Evolutionary conservation across 257 asterid species (phyloP).

Genomic region (Striga asiatica): DNA sequence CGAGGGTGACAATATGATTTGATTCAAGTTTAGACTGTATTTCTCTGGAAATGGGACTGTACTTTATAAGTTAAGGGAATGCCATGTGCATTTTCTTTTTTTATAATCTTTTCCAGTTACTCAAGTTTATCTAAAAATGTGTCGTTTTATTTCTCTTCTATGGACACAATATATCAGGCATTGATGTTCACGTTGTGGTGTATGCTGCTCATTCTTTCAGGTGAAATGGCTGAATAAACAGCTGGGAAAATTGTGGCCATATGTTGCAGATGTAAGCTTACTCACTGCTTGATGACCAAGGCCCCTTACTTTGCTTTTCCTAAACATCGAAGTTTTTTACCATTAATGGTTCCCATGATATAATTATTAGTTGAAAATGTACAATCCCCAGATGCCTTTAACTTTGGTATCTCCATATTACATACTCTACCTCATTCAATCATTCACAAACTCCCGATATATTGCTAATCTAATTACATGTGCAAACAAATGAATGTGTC

Average conservation of each 20-base stretch:
- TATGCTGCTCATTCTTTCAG: slow-evolving; percentile 36
- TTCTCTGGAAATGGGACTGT: not conserved
- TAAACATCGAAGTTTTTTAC: not conserved
- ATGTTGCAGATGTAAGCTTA: slow-evolving; percentile 91
- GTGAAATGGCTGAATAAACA: slow-evolving; percentile 97
- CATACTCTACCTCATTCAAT: no score
- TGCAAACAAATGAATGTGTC: not conserved
- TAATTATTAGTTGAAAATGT: not conserved
- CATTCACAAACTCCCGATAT: no score
- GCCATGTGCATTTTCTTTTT: not conserved
- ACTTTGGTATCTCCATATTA: no score
- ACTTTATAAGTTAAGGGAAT: not conserved
- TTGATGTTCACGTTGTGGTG: slow-evolving; percentile 6
- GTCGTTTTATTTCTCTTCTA: not conserved
- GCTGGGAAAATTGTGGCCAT: slow-evolving; percentile 88
- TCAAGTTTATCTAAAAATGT: not conserved
- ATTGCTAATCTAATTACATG: no score
- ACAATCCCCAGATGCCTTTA: no score
- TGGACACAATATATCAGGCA: not conserved
- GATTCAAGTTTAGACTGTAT: not conserved
- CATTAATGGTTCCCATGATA: not conserved
- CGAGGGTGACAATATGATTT: no score
- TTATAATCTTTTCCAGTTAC: not conserved
- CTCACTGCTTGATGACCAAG: slow-evolving; percentile 1
- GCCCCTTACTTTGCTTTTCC: slow-evolving; percentile 1